Base-by-base conservation (phyloP, 352 stramenopile species). In the Thalassiosira hispida region DNA sequence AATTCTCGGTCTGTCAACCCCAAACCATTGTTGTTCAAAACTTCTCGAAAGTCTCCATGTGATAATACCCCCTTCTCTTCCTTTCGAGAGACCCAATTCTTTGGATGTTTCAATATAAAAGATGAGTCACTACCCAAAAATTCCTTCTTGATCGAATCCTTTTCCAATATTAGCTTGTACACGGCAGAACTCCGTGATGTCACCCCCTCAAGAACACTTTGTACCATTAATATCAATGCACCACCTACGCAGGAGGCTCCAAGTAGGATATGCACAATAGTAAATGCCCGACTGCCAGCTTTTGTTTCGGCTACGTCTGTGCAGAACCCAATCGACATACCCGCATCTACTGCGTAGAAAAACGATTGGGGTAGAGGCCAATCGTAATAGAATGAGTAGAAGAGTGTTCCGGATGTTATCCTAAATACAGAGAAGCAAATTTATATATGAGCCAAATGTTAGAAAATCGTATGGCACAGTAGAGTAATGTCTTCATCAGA, bases 311-410 rank as follows among this genome's bases (percentile, higher is more conserved):
- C 38, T 2, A 91, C 86, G 47, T 91, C 72, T 9, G 86, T 91
- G 65, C 86, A 91, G 70, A 91, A 91, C 31, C 86, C 86, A 64
- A 91, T 91, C 1, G 70, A 85, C 86, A 91, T 89, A 6, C 86
- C 86, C 14, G 86, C 83, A 81, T 91, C 86, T 0, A 91, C 83
- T 18, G 86, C 85, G 69, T 90, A 91, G 56, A 91, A 91, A 31
- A 91, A 91, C 1, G 70, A 77, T 77, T 89, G 81, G 11, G 76
- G 59, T 3, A 90, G 23, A 12, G 85, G 85, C 85, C 85, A 91
- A 9, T 85, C 12, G 51, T 91, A 85, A 60, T 73, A 78, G 29
- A 59, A 68, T 29, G 79, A 85, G 77, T 91, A 90, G 68, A 90
- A 90, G 8, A 90, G 25, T 9, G 83, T 88, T 22, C 77, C 78